Percentiles rank a stretch among this genome's conserved stretches.
phyloP scores from a whole-genome alignment of 768 basidiomycete genomes.

The Auricularia auricula-judae region DNA sequence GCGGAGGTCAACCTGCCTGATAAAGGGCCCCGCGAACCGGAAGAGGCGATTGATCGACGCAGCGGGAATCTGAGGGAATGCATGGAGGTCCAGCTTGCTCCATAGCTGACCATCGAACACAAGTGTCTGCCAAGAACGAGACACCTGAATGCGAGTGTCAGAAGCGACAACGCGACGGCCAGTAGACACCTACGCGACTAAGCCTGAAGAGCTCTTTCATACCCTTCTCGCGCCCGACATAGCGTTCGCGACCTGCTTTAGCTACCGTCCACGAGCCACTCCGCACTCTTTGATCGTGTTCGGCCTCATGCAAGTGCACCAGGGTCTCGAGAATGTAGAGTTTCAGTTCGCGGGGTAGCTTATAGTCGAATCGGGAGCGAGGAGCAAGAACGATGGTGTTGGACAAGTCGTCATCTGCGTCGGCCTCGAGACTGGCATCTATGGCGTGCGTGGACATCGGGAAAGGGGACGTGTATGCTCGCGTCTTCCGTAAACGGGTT shows the following conservation, averaged over 20 bases:
- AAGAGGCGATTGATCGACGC: constrained; percentile 43
- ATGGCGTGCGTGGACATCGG: constrained; percentile 34
- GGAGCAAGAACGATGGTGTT: constrained; percentile 7
- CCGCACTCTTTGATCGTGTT: constrained; percentile 33
- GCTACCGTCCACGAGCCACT: constrained; percentile 48
- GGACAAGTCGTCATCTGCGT: not conserved
- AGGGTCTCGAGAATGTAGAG: constrained; percentile 47
- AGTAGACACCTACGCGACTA: constrained; percentile 50
- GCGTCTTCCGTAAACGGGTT: constrained; percentile 11
- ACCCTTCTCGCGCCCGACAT: constrained; percentile 68
- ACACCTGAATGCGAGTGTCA: constrained; percentile 39
- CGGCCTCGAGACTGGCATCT: constrained; percentile 24
- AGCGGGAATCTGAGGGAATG: constrained; percentile 44
- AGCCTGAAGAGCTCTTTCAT: constrained; percentile 68
- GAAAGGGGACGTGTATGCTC: constrained; percentile 17
- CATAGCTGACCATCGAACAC: constrained; percentile 86
- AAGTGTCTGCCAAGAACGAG: constrained; percentile 61
- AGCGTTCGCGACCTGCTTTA: constrained; percentile 53
- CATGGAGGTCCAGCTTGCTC: constrained; percentile 48
- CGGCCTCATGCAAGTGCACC: constrained; percentile 46
- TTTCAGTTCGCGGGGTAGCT: constrained; percentile 61
- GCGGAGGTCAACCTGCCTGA: constrained; percentile 46
- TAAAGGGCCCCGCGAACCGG: constrained; percentile 49
- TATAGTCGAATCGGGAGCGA: constrained; percentile 41
- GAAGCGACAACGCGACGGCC: not conserved